Conservation (phyloP, 2,329 filamentous ascomycete genomes). For the Neofusicoccum laricinum region DNA sequence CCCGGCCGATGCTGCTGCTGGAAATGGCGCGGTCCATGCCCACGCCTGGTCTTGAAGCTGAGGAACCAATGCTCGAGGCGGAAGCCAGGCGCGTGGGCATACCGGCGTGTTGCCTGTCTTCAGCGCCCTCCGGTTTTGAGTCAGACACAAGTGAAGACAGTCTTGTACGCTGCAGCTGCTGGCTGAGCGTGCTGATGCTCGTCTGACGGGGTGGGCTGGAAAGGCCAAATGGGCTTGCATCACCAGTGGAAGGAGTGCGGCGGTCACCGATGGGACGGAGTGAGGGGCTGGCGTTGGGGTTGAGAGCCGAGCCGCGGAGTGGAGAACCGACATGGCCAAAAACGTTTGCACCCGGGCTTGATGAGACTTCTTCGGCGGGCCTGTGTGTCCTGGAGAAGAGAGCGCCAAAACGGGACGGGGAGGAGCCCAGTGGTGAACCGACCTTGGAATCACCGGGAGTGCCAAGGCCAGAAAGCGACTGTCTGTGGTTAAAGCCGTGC, state of each 20-base stretch:
- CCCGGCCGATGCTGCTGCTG: slow-evolving; percentile 38
- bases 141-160: slow-evolving; percentile 30
- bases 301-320: slow-evolving; percentile 59
- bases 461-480: slow-evolving; percentile 51
- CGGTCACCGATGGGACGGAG: slow-evolving; percentile 46
- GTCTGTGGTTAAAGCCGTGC: slow-evolving; percentile 40
- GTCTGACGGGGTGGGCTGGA: slow-evolving; percentile 56
- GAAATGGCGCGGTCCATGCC: slow-evolving; percentile 37
- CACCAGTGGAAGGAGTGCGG: slow-evolving; percentile 45
- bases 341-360: slow-evolving; percentile 40
- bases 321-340: slow-evolving; percentile 65
- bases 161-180: slow-evolving; percentile 51
- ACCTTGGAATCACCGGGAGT: slow-evolving; percentile 43
- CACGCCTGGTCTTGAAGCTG: slow-evolving; percentile 20
- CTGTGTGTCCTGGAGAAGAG: slow-evolving; percentile 53
- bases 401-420: slow-evolving; percentile 61
- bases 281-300: slow-evolving; percentile 49
- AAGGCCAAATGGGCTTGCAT: slow-evolving; percentile 48
- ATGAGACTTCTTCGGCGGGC: slow-evolving; percentile 44
- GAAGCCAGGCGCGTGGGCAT: slow-evolving; percentile 46
- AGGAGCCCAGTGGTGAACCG: slow-evolving; percentile 55
- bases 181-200: slow-evolving; percentile 61
- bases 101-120: slow-evolving; percentile 61
- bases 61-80: slow-evolving; percentile 30
- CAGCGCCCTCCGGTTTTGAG: slow-evolving; percentile 23